These are phyloP conservation scores for Aschersonia sp. DNA, from an alignment of 2,329 filamentous ascomycete species.

Conservation along the genomic window DNA sequence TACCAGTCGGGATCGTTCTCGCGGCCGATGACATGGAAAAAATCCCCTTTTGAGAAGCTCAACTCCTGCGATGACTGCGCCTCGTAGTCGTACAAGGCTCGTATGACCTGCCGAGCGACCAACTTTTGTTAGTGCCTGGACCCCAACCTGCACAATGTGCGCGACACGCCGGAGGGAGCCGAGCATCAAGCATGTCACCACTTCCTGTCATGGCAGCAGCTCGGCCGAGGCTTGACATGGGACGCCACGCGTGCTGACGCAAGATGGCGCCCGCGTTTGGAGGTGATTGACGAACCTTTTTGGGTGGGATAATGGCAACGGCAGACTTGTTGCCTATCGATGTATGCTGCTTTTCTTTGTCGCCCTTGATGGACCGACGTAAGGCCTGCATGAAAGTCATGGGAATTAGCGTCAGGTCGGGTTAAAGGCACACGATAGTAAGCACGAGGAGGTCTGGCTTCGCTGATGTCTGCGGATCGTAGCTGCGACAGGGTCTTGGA, in stretches of 20 bases:
- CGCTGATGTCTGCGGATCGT: not conserved
- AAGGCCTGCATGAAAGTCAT: constrained; percentile 49
- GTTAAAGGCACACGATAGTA: not conserved
- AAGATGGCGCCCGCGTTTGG: not conserved
- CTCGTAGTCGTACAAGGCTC: constrained; percentile 86
- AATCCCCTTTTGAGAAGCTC: constrained; percentile 87
- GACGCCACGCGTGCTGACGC: too few species aligned
- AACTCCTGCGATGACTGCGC: constrained; percentile 66
- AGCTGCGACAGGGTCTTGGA: not conserved
- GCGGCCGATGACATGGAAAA: constrained; percentile 93
- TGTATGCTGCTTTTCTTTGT: constrained; percentile 58
- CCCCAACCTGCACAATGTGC: too few species aligned
- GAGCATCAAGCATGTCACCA: too few species aligned
- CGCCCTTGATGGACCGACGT: constrained; percentile 79
- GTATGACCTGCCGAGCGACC: constrained; percentile 58
- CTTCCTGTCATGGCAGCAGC: too few species aligned
- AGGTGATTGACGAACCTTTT: constrained; percentile 52
- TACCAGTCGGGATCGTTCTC: constrained; percentile 96
- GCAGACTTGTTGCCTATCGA: constrained; percentile 75
- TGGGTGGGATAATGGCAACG: constrained; percentile 78
- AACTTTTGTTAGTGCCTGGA: not conserved
- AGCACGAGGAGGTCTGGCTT: not conserved
- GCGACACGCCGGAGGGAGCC: too few species aligned
- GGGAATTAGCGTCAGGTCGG: constrained; percentile 19
- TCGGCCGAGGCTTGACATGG: too few species aligned